Base-by-base conservation (phyloP, 306 rosid genomes). In the Macrotyloma uniflorum region DNA sequence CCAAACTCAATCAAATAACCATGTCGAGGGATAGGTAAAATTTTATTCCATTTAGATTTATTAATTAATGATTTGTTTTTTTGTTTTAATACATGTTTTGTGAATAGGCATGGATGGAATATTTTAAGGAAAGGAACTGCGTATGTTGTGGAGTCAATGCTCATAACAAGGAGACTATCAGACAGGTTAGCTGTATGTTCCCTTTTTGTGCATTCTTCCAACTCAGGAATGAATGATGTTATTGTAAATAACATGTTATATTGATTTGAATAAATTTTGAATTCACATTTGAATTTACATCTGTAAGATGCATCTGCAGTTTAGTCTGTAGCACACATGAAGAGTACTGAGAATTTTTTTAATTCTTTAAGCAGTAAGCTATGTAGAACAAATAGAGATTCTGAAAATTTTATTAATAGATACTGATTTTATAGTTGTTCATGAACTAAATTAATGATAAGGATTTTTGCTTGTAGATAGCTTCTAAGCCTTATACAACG, bases 401-500 rank as follows among this genome's bases (percentile, higher is more conserved):
- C n/a, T n/a, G n/a, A n/a, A n/a, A n/a, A n/a, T n/a, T n/a, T n/a
- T n/a, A n/a, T n/a, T n/a, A n/a, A 57, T 75, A 22, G 18, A 20
- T 70, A 36, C 16, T 59, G 63, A 45, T 72, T 72, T 69, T 35
- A 9, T 11, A 75, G 58, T 67, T 69, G 70, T 14, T 75, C 45
- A 11, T 67, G 59, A 81, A 45, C 30, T 20, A 76, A 71, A 20
- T 23, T 62, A 45, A 79, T 75, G 38, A 76, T 47, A 23, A n/a
- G 8, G 66, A 46, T 12, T 19, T 50, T 77, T 85, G 6, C 40
- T 36, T 78, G 40, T 78, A 33, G 66, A 54, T 84, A 94, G 98
- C 85, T 92, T 65, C 83, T 94, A 68, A 91, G 82, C 87, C 87
- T 92, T 83, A 80, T 92, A 77, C 97, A 87, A 83, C 76, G 91